These are phyloP conservation scores for Knufia fluminis DNA, from an alignment of 2,329 filamentous ascomycete species.

Conservation along the genomic window DNA sequence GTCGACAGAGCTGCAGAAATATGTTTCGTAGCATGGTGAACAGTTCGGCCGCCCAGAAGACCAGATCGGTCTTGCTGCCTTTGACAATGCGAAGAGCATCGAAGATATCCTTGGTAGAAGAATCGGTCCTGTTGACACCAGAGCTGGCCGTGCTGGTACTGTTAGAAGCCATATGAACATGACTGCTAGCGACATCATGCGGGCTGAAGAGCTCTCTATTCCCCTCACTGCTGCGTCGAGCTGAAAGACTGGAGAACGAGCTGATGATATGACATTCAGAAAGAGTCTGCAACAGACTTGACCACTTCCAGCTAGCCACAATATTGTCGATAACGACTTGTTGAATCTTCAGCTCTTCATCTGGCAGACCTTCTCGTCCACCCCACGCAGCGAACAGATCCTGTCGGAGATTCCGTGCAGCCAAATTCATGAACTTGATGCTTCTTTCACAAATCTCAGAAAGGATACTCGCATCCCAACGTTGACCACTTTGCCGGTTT, in stretches of 20 bases:
- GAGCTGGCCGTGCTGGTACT: background rate
- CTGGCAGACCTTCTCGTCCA: slow-evolving; percentile 39
- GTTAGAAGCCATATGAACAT: background rate
- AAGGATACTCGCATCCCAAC: slow-evolving; percentile 43
- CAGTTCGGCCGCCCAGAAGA: slow-evolving; percentile 5
- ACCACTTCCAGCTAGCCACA: slow-evolving; percentile 39
- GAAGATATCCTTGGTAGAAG: background rate
- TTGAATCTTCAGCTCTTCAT: slow-evolving; percentile 23
- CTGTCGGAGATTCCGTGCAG: slow-evolving; percentile 67
- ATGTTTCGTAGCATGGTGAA: slow-evolving; percentile 5
- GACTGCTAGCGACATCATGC: background rate
- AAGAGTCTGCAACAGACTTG: slow-evolving; percentile 36
- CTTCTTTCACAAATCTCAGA: slow-evolving; percentile 77
- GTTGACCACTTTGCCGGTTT: background rate
- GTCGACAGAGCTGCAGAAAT: background rate
- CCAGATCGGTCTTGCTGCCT: slow-evolving; percentile 4
- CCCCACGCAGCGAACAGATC: slow-evolving; percentile 55
- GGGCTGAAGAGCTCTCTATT: background rate
- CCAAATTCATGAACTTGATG: slow-evolving; percentile 72
- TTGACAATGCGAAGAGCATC: background rate
- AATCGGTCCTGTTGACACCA: background rate
- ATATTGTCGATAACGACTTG: slow-evolving; percentile 35
- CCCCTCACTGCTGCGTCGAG: background rate
- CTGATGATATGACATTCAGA: slow-evolving; percentile 9
- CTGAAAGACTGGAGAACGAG: background rate